Percentiles rank a stretch among this genome's conserved stretches.
Evolutionary conservation across 2,329 filamentous ascomycete species (phyloP).

Genomic region (Epichloe glyceriae): DNA sequence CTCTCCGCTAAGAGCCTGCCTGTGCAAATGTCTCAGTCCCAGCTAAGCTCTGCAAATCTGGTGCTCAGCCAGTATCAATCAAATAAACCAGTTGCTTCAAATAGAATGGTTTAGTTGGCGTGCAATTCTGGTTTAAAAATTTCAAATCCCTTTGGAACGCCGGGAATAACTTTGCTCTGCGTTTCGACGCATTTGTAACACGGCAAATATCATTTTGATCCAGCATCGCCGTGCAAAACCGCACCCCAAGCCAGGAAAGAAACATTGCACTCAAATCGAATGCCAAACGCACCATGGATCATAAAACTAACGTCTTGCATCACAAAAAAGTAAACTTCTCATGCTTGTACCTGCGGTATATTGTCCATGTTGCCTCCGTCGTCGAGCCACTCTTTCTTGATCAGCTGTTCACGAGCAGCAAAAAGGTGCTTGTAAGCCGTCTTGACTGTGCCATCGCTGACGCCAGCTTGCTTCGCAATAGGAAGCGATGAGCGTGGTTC

Average conservation of each 20-base stretch:
- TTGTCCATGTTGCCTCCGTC: slow-evolving; percentile 59
- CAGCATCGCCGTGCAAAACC: background rate
- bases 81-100: background rate
- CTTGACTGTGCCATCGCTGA: slow-evolving; percentile 94
- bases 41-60: background rate
- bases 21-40: background rate
- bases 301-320: background rate
- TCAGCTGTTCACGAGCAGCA: slow-evolving; percentile 56
- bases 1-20: background rate
- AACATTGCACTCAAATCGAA: background rate
- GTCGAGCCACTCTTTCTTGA: slow-evolving; percentile 62
- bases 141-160: background rate
- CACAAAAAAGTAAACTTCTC: background rate
- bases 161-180: background rate
- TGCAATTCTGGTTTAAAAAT: background rate
- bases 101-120: background rate
- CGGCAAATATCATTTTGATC: background rate
- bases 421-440: slow-evolving; percentile 88
- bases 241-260: background rate
- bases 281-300: background rate
- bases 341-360: slow-evolving; percentile 41
- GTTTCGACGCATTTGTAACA: background rate
- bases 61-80: background rate
- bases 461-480: slow-evolving; percentile 71
- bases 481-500: slow-evolving; percentile 71